Evolutionary conservation across 805 yeast species (phyloP), one percentile per base, ranked within the genome.

Genomic region (Phaffomyces antillensis): DNA sequence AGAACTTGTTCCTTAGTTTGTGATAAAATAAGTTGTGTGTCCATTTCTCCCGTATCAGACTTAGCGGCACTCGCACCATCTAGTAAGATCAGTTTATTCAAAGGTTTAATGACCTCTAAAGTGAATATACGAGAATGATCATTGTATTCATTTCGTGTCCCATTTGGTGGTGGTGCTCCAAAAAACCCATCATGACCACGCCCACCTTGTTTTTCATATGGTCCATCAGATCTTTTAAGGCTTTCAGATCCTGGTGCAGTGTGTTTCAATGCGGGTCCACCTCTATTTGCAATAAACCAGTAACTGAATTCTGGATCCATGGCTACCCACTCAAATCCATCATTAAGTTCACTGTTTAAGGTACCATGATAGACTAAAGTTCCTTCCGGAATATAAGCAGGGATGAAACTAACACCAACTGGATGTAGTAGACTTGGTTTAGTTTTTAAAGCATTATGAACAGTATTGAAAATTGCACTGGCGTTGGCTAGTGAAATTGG

Each of bases 21-120:
- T 18, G 79, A 64, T 4, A 73, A 53, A 40, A 76, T 44, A 39
- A 59, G 59, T 52, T 77, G 81, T 2, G 77, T 70, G 54, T 81
- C 86, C 84, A 78, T 78, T 53, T 76, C 80, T 5, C 85, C 85
- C 2, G 77, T 68, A 1, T 44, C 35, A 0, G 71, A 62, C 56
- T 79, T 80, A 0, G 84, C 77, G n/a, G 84, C 86, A 26, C 83
- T 77, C 0, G 85, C 83, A 7, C 86, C 86, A 49, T 80, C 85
- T n/a, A 81, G 56, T 41, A 71, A 69, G 6, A 81, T 63, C 28
- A 80, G 54, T 50, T 67, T 73, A 49, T 67, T 68, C 42, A 80
- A 57, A 4, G 83, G 79, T 47, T 63, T 65, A 4, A 60, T 62
- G 10, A 71, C 73, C 47, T 66, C 61, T 50, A 77, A 77, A 0